Base-by-base conservation (phyloP, 257 asterid genomes). In the Leonotis leonurus region DNA sequence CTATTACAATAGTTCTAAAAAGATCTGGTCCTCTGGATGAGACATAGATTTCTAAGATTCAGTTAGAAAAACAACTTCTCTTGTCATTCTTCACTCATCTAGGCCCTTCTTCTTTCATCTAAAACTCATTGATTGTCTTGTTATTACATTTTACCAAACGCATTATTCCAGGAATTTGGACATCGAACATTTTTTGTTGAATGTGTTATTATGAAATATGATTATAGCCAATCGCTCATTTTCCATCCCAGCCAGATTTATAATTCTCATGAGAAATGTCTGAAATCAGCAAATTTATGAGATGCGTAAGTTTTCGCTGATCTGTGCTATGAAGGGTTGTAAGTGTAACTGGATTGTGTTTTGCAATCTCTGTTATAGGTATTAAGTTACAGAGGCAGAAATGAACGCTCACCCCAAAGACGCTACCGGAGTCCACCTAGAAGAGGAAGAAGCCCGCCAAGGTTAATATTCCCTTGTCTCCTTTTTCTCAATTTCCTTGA, bases 361-460 rank as follows among this genome's bases (percentile, higher is more conserved):
- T 32, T 46, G 18, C 21, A 36, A 48, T 63, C 57, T 20, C 32
- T 55, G 35, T 70, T 69, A 24, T 63, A 87, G 99, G 84, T 78
- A 85, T 77, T 44, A 72, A 81, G 78, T 81, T 78, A 84, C 83
- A 78, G 97, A 62, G 55, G 80, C 62, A 70, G 75, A 71, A 79
- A 77, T 50, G 87, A 85, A 10, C 83, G 83, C 50, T 80, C 99
- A 37, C 93, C 96, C 40, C 87, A 56, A 62, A 68, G 87, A 43
- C 86, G 68, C 39, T 76, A 81, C 80, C 69, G 91, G 52, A 81
- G 79, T 55, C 78, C 97, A 43, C 94, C 89, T 17, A 78, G 94
- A 76, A 79, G 92, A 70, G 95, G 83, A 80, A 82, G 96, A 78
- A 89, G 84, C 73, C 96, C 99, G 11, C 90, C 91, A 49, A 93